Conservation (phyloP, 768 basidiomycete species). For the Rhizopogon rudus region DNA sequence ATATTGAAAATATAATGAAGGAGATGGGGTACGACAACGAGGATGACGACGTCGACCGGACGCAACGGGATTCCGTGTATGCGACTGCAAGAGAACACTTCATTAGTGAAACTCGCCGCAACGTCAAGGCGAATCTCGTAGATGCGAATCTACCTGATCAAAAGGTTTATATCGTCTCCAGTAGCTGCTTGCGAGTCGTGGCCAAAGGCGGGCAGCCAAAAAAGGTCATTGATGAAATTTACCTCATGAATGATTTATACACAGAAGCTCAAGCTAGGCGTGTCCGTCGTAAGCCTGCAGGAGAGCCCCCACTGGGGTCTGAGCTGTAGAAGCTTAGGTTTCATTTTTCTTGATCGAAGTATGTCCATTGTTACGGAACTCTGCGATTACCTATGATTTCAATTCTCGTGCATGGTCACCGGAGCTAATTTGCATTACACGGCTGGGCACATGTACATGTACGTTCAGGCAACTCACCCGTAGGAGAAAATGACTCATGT, state of each 20-base stretch:
- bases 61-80: conserved; percentile 10
- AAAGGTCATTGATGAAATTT: conserved; percentile 20
- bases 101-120: conserved; percentile 19
- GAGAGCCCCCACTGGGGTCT: no score
- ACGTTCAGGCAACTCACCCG: no score
- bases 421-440: no score
- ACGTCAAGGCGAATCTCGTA: conserved; percentile 17
- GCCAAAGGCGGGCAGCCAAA: conserved; percentile 20
- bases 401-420: no score
- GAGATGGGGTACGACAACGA: not conserved
- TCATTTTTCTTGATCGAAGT: no score
- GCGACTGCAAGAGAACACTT: conserved; percentile 21
- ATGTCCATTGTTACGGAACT: no score
- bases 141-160: conserved; percentile 22
- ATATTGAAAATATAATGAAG: conserved; percentile 1
- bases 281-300: not conserved
- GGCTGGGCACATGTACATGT: no score
- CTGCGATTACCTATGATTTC: no score
- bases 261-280: conserved; percentile 12
- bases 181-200: conserved; percentile 16
- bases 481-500: no score
- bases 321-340: no score
- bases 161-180: conserved; percentile 24
- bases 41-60: not conserved
- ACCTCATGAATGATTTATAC: conserved; percentile 18